Evolutionary conservation across 345 rosid genomes (phyloP), one percentile per base, ranked within the genome.

Genomic region (Gossypioides kirkii): DNA sequence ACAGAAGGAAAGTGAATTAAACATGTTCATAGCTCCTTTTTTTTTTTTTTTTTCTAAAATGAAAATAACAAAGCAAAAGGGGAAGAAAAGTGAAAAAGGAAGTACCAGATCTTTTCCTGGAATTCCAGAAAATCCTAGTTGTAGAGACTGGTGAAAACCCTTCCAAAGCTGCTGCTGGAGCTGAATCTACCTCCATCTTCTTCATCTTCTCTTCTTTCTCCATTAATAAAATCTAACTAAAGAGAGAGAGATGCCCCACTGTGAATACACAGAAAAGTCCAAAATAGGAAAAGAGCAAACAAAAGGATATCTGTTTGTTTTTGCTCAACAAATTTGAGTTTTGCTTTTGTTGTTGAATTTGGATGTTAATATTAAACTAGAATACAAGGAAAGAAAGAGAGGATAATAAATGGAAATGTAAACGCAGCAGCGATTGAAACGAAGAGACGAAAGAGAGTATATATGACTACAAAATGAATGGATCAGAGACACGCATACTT

Each of bases 81-180:
- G 18, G n/a, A 18, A 4, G 14, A 46, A 36, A 9, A 49, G 38
- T 9, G 55, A 71, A 63, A 49, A 32, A 8, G 25, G 20, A 14
- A 61, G 16, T 72, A 89, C 93, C 95, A 84, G 98, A 81, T 85
- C 91, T 87, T 75, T 82, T 91, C 32, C 97, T 79, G 49, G 98
- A 89, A 59, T 85, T 93, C 97, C 98, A 93, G 43, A 79, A 84
- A 81, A 91, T 83, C 82, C 84, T 84, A 55, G 93, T 79, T 46
- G 93, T 73, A 45, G 92, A 84, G 61, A 81, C 86, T n/a, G 90
- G 91, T 72, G 88, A 87, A 86, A 89, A 93, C 4, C 98, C 93
- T 52, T 80, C 80, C 75, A 93, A 77, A 77, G 77, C 80, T 3
- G 18, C 59, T n/a, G 25, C 0, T 47, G 52, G 38, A 32, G 7